These are phyloP conservation scores for Camellia granthamiana DNA, from an alignment of 148 eudicot species.

Conservation along the genomic window DNA sequence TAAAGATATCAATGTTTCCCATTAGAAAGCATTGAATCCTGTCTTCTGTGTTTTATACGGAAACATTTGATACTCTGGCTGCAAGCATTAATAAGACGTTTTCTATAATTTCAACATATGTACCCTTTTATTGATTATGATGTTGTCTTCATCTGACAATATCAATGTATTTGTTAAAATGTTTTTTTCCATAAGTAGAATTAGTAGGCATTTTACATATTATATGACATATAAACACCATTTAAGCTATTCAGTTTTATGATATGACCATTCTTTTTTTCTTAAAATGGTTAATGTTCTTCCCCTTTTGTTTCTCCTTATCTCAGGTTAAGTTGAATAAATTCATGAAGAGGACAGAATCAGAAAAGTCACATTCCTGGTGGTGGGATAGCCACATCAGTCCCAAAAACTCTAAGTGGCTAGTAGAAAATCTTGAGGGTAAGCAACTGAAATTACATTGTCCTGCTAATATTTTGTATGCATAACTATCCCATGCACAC, in stretches of 20 bases:
- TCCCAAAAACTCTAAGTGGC: constrained; percentile 79
- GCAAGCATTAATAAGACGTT: not conserved
- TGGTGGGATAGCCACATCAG: constrained; percentile 89
- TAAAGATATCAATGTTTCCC: too few relatives aligned
- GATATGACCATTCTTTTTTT: not conserved
- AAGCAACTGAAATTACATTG: constrained; percentile 26
- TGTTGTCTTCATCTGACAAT: not conserved
- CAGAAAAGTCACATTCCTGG: constrained; percentile 67
- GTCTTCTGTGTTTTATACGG: not conserved
- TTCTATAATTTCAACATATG: not conserved
- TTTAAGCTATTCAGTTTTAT: not conserved
- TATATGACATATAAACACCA: not conserved
- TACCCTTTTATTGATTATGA: not conserved
- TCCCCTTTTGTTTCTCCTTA: not conserved
- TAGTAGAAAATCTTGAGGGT: constrained; percentile 75
- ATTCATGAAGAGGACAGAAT: constrained; percentile 37
- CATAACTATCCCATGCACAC: not conserved
- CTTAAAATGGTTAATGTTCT: not conserved
- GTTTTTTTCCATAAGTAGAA: not conserved
- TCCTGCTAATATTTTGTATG: not conserved
- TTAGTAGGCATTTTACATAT: not conserved
- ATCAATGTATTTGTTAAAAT: too few relatives aligned
- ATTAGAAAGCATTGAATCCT: not conserved
- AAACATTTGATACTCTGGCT: not conserved
- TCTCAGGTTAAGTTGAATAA: constrained; percentile 26